A percentile compares a stretch with the other conserved stretches of the same genome.
Conservation (phyloP, 371 early-diverging fungal species). For the Mortierella sp. region DNA sequence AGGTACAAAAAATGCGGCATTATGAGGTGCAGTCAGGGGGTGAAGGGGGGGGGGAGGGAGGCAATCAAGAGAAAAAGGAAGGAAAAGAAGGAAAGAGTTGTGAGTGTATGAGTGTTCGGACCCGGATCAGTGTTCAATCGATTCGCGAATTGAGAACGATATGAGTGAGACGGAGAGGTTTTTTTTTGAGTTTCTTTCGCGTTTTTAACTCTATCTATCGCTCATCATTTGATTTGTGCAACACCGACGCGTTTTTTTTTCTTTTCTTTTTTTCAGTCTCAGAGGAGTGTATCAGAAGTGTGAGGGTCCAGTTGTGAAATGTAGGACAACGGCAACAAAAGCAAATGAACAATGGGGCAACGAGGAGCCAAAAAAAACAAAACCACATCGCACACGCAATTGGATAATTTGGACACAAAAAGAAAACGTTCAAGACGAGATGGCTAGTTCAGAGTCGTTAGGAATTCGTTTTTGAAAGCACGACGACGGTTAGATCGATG, state of each 20-base stretch:
- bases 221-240: background rate
- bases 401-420: background rate
- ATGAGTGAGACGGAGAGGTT: too few species aligned
- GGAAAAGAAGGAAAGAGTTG: background rate
- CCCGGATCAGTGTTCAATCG: too few species aligned
- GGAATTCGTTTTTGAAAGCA: background rate
- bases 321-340: background rate
- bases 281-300: background rate
- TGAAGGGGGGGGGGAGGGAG: background rate
- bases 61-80: too few species aligned
- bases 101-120: too few species aligned
- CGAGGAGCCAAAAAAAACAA: background rate
- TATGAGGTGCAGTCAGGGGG: slow-evolving; percentile 7
- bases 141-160: too few species aligned
- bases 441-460: background rate
- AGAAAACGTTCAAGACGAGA: background rate
- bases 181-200: too few species aligned
- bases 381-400: background rate
- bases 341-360: background rate
- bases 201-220: background rate
- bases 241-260: background rate
- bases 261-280: background rate
- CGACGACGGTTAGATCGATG: background rate
- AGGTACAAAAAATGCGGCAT: slow-evolving; percentile 6
- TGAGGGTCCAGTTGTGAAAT: background rate